A percentile compares a stretch with the other conserved stretches of the same genome.
phyloP scores from a whole-genome alignment of 176 grass and related monocot genomes.

The Alloteropsis semialata region DNA sequence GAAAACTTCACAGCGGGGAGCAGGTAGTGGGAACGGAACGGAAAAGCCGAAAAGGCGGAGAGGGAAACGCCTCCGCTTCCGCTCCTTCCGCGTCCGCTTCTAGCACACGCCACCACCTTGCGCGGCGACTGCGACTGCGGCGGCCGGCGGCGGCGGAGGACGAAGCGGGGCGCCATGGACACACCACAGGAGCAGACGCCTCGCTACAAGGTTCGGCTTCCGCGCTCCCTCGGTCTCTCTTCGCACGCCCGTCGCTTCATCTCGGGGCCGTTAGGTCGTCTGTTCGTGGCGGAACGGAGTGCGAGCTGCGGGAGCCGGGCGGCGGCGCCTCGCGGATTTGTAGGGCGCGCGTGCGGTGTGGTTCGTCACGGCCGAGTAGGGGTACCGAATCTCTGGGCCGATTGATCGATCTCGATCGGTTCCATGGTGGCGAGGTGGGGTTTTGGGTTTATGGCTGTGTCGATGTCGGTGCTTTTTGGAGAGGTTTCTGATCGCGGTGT shows the following conservation, averaged over 20 bases:
- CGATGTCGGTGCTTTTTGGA: background rate
- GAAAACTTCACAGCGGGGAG: too few species aligned
- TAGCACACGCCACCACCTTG: background rate
- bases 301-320: background rate
- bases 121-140: background rate
- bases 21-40: background rate
- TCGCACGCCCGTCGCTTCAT: background rate
- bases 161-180: conserved; percentile 25
- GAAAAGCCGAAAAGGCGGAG: background rate
- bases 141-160: background rate
- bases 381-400: background rate
- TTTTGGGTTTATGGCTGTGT: background rate
- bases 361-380: background rate
- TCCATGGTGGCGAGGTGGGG: background rate
- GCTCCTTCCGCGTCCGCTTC: background rate
- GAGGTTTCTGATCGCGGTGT: background rate
- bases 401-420: background rate
- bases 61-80: background rate
- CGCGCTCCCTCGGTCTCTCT: background rate
- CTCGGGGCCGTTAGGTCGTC: background rate
- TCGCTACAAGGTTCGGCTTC: conserved; percentile 29
- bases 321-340: background rate
- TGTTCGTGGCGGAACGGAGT: background rate
- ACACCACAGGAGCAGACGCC: background rate
- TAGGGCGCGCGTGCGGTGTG: background rate